These are phyloP conservation scores for Gentiana dahurica DNA, from an alignment of 257 asterid species.

Conservation along the genomic window DNA sequence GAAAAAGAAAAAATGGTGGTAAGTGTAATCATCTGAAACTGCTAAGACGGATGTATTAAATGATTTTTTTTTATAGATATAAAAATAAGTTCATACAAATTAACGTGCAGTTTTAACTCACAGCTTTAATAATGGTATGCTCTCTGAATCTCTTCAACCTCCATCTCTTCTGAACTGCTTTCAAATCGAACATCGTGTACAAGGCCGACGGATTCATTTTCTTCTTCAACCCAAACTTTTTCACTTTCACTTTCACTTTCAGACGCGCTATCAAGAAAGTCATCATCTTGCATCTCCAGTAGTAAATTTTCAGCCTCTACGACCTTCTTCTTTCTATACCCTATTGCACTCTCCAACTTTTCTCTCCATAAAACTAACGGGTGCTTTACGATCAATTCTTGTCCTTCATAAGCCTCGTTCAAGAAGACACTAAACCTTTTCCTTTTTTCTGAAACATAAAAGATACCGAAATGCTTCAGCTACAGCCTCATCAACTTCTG, in stretches of 20 bases:
- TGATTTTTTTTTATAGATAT: no score
- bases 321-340: conserved; percentile 54
- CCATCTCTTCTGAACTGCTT: conserved; percentile 54
- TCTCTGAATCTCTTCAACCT: conserved; percentile 48
- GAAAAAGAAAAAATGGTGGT: no score
- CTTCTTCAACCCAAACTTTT: conserved; percentile 14
- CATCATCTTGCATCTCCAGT: conserved; percentile 35
- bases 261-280: conserved; percentile 24
- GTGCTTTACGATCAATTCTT: conserved; percentile 62
- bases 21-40: no score
- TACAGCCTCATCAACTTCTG: conserved; percentile 89
- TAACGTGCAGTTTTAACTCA: no score
- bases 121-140: conserved; percentile 22
- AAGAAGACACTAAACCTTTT: conserved; percentile 76
- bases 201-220: conserved; percentile 16
- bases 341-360: conserved; percentile 43
- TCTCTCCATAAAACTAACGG: conserved; percentile 77
- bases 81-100: no score
- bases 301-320: conserved; percentile 22
- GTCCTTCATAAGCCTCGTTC: conserved; percentile 66
- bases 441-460: conserved; percentile 93
- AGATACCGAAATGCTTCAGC: conserved; percentile 84
- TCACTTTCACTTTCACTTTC: conserved; percentile 25
- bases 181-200: conserved; percentile 23
- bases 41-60: no score